Percentiles rank a stretch among this genome's conserved stretches.
Conservation (phyloP, 371 early-diverging fungal species). For the Mortierella sp. region DNA sequence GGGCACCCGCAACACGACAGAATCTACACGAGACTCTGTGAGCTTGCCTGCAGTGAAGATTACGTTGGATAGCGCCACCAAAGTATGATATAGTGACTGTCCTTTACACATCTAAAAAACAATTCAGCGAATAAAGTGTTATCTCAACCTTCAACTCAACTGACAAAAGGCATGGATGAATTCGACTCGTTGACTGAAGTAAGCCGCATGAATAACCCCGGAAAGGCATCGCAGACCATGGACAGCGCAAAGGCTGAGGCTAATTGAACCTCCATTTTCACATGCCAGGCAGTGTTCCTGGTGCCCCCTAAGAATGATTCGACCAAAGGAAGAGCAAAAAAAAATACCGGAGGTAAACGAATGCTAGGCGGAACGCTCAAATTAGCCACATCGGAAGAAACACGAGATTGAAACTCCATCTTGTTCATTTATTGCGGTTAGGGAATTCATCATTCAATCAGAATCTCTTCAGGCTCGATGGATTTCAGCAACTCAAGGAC, state of each 20-base stretch:
- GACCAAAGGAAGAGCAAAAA: not conserved
- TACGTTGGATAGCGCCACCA: too few species aligned
- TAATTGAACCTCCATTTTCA: not conserved
- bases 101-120: not conserved
- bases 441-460: not conserved
- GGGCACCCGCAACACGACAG: too few species aligned
- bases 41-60: too few species aligned
- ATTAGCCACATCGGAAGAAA: not conserved
- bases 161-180: constrained; percentile 36
- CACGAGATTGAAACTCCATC: not conserved
- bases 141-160: not conserved
- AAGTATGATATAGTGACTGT: not conserved
- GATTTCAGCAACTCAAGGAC: constrained; percentile 62
- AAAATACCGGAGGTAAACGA: constrained; percentile 5
- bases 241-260: not conserved
- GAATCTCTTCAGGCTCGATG: constrained; percentile 42
- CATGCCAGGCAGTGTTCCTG: constrained; percentile 40
- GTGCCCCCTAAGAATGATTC: constrained; percentile 25
- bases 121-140: not conserved
- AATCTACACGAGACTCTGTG: too few species aligned
- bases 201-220: not conserved
- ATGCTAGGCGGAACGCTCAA: not conserved
- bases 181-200: constrained; percentile 54
- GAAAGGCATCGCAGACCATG: too few species aligned
- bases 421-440: not conserved